Conservation (phyloP, 2,329 filamentous ascomycete genomes). For the Zymoseptoria tritici region DNA sequence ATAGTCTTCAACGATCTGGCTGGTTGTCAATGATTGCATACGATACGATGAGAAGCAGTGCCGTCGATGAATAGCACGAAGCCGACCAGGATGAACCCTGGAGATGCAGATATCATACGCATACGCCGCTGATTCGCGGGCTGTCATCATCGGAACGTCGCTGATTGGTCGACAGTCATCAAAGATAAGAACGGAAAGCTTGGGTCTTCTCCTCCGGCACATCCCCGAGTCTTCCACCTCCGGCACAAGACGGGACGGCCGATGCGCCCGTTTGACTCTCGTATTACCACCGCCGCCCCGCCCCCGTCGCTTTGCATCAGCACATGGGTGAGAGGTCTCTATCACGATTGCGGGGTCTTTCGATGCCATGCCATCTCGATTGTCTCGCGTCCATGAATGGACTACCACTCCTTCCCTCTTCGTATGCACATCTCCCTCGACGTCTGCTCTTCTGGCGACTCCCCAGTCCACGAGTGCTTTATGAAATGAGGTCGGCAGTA, state of each 20-base stretch:
- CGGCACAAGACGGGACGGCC: not conserved
- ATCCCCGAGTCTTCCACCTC: not conserved
- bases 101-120: not conserved
- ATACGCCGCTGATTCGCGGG: not conserved
- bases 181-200: not conserved
- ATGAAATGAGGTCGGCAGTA: not conserved
- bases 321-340: not conserved
- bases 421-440: not conserved
- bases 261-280: not conserved
- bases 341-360: not conserved
- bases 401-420: not conserved
- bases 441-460: not conserved
- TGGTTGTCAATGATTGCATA: not conserved
- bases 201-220: not conserved
- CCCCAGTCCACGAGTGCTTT: not conserved
- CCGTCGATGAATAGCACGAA: not conserved
- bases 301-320: not conserved
- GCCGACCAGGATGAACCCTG: not conserved
- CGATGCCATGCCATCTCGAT: not conserved
- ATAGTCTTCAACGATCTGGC: not conserved
- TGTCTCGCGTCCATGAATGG: not conserved
- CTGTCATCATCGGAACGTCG: not conserved
- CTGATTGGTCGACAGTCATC: not conserved
- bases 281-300: not conserved
- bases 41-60: not conserved